Evolutionary conservation across 148 eudicot genomes (phyloP), one percentile per base, ranked within the genome.

Genomic region (Chenopodium suecicum): DNA sequence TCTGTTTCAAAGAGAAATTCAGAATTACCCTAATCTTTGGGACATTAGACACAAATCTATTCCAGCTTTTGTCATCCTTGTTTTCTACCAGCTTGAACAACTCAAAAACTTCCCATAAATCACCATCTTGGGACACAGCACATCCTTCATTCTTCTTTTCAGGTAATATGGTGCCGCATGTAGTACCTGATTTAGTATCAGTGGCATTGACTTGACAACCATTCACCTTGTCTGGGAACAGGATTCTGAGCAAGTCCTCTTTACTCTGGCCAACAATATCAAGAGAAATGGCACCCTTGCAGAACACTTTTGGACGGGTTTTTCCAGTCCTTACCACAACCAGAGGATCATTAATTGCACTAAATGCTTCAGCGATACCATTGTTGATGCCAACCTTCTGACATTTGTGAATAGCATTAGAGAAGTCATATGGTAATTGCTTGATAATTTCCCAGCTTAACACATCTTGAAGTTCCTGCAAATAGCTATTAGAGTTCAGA

Each of bases 1-100:
- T 2, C 14, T 50, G 16, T 13, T 9, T 50, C 54, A 50, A 9
- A 13, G 17, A 17, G 62, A 14, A 56, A 17, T 56, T 56, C 19
- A 56, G 16, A 62, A 74, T 73, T 79, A 85, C 87, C 87, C 82
- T 85, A 14, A 79, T 67, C 58, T 64, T 82, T 79, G 85, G 80
- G 48, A 80, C 85, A 74, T 20, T 62, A 1, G 87, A 79, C 80
- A 50, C 72, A 70, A 82, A 74, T 16, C 16, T 75, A 63, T 75
- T 82, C 85, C 76, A 58, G 52, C 69, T 60, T 29, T n/a, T 58
- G 32, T 34, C 68, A 70, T 79, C 56, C 22, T 75, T 70, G 22
- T 34, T 50, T 23, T 63, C 62, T 1, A 75, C 46, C 62, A 79
- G 63, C 80, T 79, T 79, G 78, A 82, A 76, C n/a, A 47, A 23